Percentiles rank a stretch among this genome's conserved stretches.
phyloP scores from a whole-genome alignment of 371 early-diverging fungal genomes.

The Mortierella sp. region DNA sequence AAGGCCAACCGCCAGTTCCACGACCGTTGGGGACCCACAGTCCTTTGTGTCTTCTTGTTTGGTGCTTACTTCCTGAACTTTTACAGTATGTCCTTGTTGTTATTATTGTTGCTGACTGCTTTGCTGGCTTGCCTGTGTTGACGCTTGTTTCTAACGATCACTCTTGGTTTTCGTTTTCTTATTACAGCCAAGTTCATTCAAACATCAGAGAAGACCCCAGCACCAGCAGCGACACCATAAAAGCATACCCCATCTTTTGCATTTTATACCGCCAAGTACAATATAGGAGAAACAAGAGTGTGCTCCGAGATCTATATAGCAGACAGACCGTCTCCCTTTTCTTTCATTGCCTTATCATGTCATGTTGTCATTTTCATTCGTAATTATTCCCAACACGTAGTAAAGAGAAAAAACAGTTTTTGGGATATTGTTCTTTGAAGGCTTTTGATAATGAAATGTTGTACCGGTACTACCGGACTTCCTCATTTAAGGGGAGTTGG shows the following conservation, averaged over 20 bases:
- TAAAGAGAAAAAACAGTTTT: no score
- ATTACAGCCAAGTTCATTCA: not conserved
- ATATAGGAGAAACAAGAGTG: not conserved
- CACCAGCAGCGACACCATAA: no score
- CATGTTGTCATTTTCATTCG: no score
- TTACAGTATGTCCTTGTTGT: slow-evolving; percentile 75
- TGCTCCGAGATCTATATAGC: no score
- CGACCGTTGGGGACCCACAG: slow-evolving; percentile 74
- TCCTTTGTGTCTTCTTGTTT: slow-evolving; percentile 89
- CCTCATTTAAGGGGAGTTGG: no score
- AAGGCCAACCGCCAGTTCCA: slow-evolving; percentile 44
- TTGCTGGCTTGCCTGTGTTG: not conserved
- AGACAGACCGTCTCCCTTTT: no score
- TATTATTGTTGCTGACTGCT: not conserved
- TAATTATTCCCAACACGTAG: no score
- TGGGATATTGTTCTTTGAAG: no score
- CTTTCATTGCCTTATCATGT: no score
- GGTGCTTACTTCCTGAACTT: slow-evolving; percentile 88
- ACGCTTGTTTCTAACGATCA: not conserved
- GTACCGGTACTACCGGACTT: no score
- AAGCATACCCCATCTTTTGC: not conserved
- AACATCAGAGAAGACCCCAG: no score
- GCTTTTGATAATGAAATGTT: no score
- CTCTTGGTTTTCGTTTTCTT: not conserved
- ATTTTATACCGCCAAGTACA: not conserved